These are phyloP conservation scores for Spongospora subterranea DNA, from an alignment of 208 protist species.

Conservation along the genomic window DNA sequence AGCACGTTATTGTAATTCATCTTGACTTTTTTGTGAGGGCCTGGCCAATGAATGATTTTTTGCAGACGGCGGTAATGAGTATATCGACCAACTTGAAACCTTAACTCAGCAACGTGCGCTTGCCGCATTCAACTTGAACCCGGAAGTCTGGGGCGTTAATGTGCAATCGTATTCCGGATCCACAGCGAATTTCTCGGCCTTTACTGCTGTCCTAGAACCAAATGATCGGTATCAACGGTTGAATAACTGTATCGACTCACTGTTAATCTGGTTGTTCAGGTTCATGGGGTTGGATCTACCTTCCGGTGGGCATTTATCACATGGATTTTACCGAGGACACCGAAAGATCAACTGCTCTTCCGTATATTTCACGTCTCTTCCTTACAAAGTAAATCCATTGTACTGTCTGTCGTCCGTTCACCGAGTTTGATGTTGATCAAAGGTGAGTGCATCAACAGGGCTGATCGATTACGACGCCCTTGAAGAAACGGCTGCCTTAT, in stretches of 20 bases:
- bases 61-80: slow-evolving; percentile 98
- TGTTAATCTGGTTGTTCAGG: not conserved
- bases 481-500: slow-evolving; percentile 73
- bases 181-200: slow-evolving; percentile 96
- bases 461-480: slow-evolving; percentile 93
- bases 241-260: not conserved
- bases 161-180: slow-evolving; percentile 98
- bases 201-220: slow-evolving; percentile 92
- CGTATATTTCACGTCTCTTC: slow-evolving; percentile 96
- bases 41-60: not conserved
- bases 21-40: not conserved
- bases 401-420: not conserved
- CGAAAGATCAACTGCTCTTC: slow-evolving; percentile 94
- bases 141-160: slow-evolving; percentile 96
- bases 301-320: slow-evolving; percentile 90
- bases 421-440: not conserved
- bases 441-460: slow-evolving; percentile 75
- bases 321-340: slow-evolving; percentile 94
- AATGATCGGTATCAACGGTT: slow-evolving; percentile 82
- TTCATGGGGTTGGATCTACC: slow-evolving; percentile 83
- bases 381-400: slow-evolving; percentile 84
- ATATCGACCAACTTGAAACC: slow-evolving; percentile 94
- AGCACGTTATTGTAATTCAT: slow-evolving; percentile 68
- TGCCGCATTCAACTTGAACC: slow-evolving; percentile 88
- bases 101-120: slow-evolving; percentile 84